Evolutionary conservation across 1,139 yeast species (phyloP).

Genomic region (Arxiozyma heterogenica): DNA sequence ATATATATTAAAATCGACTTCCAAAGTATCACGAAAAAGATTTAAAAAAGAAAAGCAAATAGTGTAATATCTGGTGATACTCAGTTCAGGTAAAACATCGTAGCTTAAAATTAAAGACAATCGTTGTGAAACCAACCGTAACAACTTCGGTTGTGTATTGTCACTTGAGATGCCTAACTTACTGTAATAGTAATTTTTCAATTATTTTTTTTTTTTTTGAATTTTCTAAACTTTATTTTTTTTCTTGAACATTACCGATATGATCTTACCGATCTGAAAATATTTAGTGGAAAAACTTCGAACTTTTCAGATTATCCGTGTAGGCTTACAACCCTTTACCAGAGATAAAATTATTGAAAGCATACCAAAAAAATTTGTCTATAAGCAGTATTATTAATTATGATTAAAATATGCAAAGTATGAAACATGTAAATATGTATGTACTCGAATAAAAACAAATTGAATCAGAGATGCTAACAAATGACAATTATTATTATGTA

Average conservation of each 20-base stretch:
- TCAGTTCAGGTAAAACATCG: no score
- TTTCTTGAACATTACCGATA: not conserved
- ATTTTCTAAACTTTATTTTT: no score
- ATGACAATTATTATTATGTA: not conserved
- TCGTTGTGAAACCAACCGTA: no score
- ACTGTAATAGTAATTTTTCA: conserved; percentile 11
- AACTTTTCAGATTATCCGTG: not conserved
- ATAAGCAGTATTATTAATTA: no score
- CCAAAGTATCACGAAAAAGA: no score
- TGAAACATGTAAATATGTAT: no score
- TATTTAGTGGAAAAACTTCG: not conserved
- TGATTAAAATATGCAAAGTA: no score
- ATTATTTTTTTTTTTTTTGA: conserved; percentile 8
- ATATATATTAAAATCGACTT: not conserved
- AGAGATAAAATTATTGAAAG: not conserved
- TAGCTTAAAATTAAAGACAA: no score
- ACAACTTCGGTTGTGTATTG: not conserved
- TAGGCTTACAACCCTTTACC: not conserved
- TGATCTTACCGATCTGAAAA: not conserved
- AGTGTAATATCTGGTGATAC: not conserved
- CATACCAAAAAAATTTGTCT: no score
- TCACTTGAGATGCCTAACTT: not conserved
- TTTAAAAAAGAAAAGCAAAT: no score
- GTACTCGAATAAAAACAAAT: not conserved
- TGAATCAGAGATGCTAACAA: no score